These are phyloP conservation scores for Cordyceps cicadae DNA, from an alignment of 2,329 filamentous ascomycete genomes.

Conservation along the genomic window DNA sequence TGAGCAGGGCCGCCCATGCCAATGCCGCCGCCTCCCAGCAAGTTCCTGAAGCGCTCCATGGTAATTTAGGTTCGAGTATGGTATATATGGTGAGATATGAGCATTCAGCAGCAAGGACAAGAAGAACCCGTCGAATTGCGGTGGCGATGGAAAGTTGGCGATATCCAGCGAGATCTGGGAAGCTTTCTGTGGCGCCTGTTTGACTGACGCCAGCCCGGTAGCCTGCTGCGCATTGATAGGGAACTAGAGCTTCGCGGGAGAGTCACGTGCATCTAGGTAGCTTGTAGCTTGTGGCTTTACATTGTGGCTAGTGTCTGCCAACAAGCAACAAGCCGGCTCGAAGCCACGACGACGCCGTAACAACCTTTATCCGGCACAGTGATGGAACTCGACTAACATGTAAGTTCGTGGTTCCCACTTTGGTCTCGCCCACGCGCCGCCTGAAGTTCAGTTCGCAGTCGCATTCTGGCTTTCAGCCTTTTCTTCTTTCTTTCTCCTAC, in stretches of 20 bases:
- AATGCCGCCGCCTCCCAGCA: constrained; percentile 73
- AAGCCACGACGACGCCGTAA: not conserved
- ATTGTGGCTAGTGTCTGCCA: not conserved
- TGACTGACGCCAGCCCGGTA: constrained; percentile 12
- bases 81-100: not conserved
- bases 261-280: constrained; percentile 2
- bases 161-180: not conserved
- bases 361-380: constrained; percentile 4
- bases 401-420: not conserved
- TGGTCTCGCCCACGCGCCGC: not conserved
- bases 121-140: not conserved
- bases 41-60: constrained; percentile 89
- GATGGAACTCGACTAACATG: not conserved
- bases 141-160: not conserved
- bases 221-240: not conserved
- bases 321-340: too few species aligned
- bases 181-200: constrained; percentile 8
- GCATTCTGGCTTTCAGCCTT: not conserved
- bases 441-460: constrained; percentile 1
- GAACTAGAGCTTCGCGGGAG: not conserved
- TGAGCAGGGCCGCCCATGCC: constrained; percentile 45
- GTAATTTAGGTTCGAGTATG: constrained; percentile 17
- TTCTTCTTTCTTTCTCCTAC: not conserved
- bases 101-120: not conserved
- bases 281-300: too few species aligned